These are phyloP conservation scores for Aspergillaceae sp. DNA, from an alignment of 2,329 filamentous ascomycete species.

Conservation along the genomic window DNA sequence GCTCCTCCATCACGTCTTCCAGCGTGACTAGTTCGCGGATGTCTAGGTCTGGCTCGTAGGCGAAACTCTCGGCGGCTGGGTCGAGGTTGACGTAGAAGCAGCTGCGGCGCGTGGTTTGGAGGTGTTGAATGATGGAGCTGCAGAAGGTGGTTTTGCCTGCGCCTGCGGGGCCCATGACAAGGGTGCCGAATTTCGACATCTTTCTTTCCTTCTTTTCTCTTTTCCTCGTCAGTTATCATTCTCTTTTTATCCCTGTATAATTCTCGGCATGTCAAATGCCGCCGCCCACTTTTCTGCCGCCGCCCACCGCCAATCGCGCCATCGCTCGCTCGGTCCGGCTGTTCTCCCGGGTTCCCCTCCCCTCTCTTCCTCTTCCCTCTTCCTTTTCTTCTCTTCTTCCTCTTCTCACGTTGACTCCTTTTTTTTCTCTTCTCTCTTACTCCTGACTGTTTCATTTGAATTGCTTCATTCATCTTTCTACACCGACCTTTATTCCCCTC, in stretches of 20 bases:
- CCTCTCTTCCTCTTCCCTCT: conserved; percentile 6
- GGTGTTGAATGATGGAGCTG: conserved; percentile 82
- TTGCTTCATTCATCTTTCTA: conserved; percentile 5
- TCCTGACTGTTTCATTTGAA: conserved; percentile 1
- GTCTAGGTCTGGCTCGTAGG: conserved; percentile 84
- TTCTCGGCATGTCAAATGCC: conserved; percentile 4
- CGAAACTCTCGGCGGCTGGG: conserved; percentile 86
- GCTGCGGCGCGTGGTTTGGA: conserved; percentile 82
- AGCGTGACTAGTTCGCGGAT: conserved; percentile 92
- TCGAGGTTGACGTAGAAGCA: conserved; percentile 98
- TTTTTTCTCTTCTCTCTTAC: conserved; percentile 3
- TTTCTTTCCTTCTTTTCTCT: background rate
- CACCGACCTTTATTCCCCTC: background rate
- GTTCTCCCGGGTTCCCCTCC: conserved; percentile 3
- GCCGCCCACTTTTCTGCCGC: conserved; percentile 14
- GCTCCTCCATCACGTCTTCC: conserved; percentile 93
- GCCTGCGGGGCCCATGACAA: conserved; percentile 93
- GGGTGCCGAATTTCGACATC: conserved; percentile 90
- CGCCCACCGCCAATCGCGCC: conserved; percentile 23
- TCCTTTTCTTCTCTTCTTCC: background rate
- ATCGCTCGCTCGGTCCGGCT: conserved; percentile 12
- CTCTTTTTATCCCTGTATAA: no score
- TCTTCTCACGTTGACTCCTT: background rate
- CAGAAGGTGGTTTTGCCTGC: conserved; percentile 98
- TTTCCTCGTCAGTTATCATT: no score